Percentiles rank a stretch among this genome's conserved stretches.
These are phyloP conservation scores for Phylloporus sp. DNA, from an alignment of 768 basidiomycete genomes.

Conservation along the genomic window DNA sequence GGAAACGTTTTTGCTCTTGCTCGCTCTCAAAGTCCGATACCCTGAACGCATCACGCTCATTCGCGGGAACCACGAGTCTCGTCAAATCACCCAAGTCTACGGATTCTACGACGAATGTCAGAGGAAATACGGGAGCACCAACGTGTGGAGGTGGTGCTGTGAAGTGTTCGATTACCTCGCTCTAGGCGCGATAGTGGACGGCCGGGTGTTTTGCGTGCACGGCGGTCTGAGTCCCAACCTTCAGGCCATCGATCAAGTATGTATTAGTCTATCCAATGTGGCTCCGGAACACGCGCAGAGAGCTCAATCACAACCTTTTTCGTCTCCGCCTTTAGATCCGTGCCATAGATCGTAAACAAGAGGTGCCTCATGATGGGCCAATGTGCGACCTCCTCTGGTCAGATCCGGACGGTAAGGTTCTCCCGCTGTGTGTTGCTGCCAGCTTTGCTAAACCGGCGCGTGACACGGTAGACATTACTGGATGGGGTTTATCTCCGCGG, in stretches of 20 bases:
- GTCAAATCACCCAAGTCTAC: conserved; percentile 96
- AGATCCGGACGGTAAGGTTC: conserved; percentile 81
- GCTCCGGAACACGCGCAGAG: conserved; percentile 16
- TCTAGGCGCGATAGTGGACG: conserved; percentile 94
- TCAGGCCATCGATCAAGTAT: conserved; percentile 82
- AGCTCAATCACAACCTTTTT: conserved; percentile 23
- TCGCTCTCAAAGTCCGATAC: conserved; percentile 95
- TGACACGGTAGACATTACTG: conserved; percentile 62
- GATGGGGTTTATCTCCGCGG: conserved; percentile 97
- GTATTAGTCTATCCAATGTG: conserved; percentile 19
- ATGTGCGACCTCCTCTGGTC: conserved; percentile 99
- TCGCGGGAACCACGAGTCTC: conserved; percentile 94
- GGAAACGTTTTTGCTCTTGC: conserved; percentile 90
- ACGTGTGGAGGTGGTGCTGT: conserved; percentile 98
- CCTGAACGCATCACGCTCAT: conserved; percentile 97
- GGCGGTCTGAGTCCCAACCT: conserved; percentile 92
- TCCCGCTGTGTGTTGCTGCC: conserved; percentile 4
- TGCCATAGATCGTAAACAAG: conserved; percentile 91
- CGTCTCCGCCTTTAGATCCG: conserved; percentile 60
- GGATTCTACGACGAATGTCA: conserved; percentile 97
- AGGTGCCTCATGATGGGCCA: conserved; percentile 96
- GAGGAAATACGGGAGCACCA: conserved; percentile 87
- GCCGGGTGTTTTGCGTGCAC: conserved; percentile 95
- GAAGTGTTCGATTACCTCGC: conserved; percentile 98
- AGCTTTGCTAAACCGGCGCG: conserved; percentile 12